These are phyloP conservation scores for Dinochytrium kinnereticum DNA, from an alignment of 371 early-diverging fungal genomes.

Conservation along the genomic window DNA sequence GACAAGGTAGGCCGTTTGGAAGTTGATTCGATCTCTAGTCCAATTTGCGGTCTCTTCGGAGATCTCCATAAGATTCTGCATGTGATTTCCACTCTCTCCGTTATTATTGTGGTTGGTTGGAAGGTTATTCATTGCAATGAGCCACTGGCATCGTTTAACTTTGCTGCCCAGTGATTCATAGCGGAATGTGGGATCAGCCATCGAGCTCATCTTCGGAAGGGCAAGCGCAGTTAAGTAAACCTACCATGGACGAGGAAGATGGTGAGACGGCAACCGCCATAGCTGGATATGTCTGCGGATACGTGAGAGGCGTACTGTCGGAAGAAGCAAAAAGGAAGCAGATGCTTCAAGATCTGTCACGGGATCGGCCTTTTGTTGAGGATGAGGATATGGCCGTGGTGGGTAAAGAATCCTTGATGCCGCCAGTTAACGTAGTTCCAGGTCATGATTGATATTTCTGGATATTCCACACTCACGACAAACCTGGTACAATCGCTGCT, in stretches of 20 bases:
- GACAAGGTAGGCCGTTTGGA: too few species aligned
- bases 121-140: too few species aligned
- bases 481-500: background rate
- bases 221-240: too few species aligned
- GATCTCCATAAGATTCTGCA: too few species aligned
- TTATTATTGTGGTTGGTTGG: too few species aligned
- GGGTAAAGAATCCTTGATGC: background rate
- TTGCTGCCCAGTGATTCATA: too few species aligned
- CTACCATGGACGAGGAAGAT: background rate
- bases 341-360: background rate
- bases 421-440: background rate
- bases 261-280: background rate
- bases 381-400: constrained; percentile 11
- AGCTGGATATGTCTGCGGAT: background rate
- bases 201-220: too few species aligned
- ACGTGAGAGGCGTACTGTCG: background rate
- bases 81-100: too few species aligned
- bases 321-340: background rate
- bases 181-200: too few species aligned
- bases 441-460: constrained; percentile 22
- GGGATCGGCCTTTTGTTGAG: background rate
- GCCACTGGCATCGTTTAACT: too few species aligned
- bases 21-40: too few species aligned
- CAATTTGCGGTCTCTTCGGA: too few species aligned
- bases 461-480: constrained; percentile 3